phyloP scores from a whole-genome alignment of 805 yeast species.

The Brettanomyces sp. region DNA sequence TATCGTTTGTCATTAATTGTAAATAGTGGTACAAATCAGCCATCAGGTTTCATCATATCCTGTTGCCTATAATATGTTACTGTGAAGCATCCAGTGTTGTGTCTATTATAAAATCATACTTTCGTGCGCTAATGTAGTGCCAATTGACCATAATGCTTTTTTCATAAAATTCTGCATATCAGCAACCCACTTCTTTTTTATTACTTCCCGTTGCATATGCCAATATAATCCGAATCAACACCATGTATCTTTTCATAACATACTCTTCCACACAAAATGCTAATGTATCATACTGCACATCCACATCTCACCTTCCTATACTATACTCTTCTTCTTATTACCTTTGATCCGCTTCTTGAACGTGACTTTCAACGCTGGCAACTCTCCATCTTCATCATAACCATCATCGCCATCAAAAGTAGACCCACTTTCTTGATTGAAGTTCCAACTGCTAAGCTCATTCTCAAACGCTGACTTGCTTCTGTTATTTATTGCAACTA shows the following conservation, averaged over 20 bases:
- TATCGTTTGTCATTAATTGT: not conserved
- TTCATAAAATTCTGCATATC: too few species aligned
- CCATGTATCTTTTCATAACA: too few species aligned
- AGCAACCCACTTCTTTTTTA: too few species aligned
- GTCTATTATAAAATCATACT: too few species aligned
- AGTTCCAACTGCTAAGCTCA: constrained; percentile 22
- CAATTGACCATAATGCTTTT: too few species aligned
- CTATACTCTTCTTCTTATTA: not conserved
- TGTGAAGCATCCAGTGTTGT: too few species aligned
- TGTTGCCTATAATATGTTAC: too few species aligned
- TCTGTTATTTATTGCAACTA: constrained; percentile 5
- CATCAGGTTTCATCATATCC: not conserved
- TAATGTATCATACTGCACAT: too few species aligned
- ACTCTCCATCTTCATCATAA: constrained; percentile 5
- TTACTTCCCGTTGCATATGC: too few species aligned
- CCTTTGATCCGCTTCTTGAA: constrained; percentile 12
- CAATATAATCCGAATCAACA: too few species aligned
- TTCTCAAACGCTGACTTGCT: constrained; percentile 10
- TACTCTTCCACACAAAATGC: too few species aligned
- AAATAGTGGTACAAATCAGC: not conserved
- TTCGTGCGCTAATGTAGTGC: too few species aligned
- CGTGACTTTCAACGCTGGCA: constrained; percentile 1
- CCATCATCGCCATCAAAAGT: constrained; percentile 1
- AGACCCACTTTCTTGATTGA: constrained; percentile 10
- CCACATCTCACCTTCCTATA: not conserved